Percentiles rank a stretch among this genome's conserved stretches.
Conservation (phyloP, 148 eudicot genomes). For the Simmondsia chinensis region DNA sequence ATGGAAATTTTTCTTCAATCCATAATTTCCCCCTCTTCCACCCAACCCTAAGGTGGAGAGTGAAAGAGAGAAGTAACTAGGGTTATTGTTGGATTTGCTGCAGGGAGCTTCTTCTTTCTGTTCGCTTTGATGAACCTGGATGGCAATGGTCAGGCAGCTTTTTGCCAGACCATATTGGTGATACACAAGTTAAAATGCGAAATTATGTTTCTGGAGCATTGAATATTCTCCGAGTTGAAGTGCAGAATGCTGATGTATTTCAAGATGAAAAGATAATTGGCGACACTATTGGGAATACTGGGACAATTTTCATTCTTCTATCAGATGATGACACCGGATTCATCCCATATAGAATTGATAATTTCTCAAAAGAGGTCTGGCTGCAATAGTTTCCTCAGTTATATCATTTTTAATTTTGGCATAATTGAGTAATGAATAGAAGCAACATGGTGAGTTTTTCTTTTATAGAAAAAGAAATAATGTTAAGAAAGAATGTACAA, state of each 20-base stretch:
- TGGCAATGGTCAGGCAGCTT: slow-evolving; percentile 99
- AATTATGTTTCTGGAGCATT: slow-evolving; percentile 61
- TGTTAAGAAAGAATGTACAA: too few species aligned
- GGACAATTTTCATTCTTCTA: slow-evolving; percentile 80
- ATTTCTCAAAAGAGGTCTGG: slow-evolving; percentile 97
- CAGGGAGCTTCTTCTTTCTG: slow-evolving; percentile 77
- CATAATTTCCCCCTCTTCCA: too few species aligned
- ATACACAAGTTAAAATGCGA: slow-evolving; percentile 83
- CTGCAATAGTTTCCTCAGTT: too few species aligned
- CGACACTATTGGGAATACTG: slow-evolving; percentile 55
- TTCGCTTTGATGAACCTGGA: slow-evolving; percentile 83
- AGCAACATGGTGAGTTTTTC: too few species aligned
- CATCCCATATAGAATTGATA: slow-evolving; percentile 94
- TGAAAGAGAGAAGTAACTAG: too few species aligned
- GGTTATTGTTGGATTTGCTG: slow-evolving; percentile 6
- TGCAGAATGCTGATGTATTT: slow-evolving; percentile 79
- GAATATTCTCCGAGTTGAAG: slow-evolving; percentile 78
- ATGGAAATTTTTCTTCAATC: too few species aligned
- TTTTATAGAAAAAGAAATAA: too few species aligned
- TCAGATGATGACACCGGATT: slow-evolving; percentile 95
- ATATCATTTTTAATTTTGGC: too few species aligned
- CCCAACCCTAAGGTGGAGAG: too few species aligned
- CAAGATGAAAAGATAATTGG: slow-evolving; percentile 64
- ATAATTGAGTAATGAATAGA: too few species aligned
- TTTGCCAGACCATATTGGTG: slow-evolving; percentile 83